These are phyloP conservation scores for Phaeophleospora eucalypticola DNA, from an alignment of 2,329 filamentous ascomycete genomes.

Conservation along the genomic window DNA sequence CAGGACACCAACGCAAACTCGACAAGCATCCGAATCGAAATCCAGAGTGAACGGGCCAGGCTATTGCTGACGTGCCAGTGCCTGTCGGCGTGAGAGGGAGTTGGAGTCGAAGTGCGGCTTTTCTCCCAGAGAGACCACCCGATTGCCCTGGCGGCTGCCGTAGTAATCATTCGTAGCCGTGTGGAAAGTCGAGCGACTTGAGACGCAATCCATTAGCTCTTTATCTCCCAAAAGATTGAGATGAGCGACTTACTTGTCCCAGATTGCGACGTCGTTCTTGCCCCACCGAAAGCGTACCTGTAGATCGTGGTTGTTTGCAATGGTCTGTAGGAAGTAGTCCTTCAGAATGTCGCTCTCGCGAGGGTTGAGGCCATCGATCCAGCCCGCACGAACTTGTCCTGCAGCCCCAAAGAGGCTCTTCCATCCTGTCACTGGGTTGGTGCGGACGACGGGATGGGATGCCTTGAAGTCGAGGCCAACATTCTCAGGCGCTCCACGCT, in stretches of 20 bases:
- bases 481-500: constrained; percentile 28
- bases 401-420: constrained; percentile 59
- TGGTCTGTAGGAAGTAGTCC: constrained; percentile 23
- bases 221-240: constrained; percentile 19
- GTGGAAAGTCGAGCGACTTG: background rate
- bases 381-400: constrained; percentile 33
- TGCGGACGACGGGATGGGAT: constrained; percentile 52
- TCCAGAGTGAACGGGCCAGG: no score
- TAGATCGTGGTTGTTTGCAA: constrained; percentile 60
- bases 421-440: constrained; percentile 60
- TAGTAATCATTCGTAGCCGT: constrained; percentile 14
- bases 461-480: constrained; percentile 13
- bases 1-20: no score
- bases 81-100: no score
- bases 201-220: background rate
- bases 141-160: constrained; percentile 15
- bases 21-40: no score
- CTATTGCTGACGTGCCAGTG: no score
- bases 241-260: constrained; percentile 20
- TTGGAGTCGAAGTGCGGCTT: constrained; percentile 22
- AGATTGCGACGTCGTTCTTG: constrained; percentile 60
- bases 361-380: constrained; percentile 50
- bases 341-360: constrained; percentile 25
- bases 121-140: constrained; percentile 20
- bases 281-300: constrained; percentile 65